These are phyloP conservation scores for Trametes punicea DNA, from an alignment of 768 basidiomycete genomes.

Conservation along the genomic window DNA sequence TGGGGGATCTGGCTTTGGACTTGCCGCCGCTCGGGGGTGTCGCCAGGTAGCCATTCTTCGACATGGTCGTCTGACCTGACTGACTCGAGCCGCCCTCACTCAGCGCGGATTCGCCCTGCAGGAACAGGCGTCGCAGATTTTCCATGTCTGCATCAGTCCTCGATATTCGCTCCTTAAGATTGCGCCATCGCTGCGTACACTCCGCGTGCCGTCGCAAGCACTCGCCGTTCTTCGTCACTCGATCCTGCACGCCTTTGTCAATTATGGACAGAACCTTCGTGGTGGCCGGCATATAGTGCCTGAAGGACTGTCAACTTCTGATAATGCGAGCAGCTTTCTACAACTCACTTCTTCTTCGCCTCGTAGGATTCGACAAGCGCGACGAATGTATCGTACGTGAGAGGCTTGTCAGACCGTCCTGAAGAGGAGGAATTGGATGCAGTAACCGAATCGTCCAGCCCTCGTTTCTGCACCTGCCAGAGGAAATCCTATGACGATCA, in stretches of 20 bases:
- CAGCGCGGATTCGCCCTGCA: conserved; percentile 40
- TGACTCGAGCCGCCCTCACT: conserved; percentile 72
- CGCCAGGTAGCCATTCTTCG: conserved; percentile 57
- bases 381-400: conserved; percentile 62
- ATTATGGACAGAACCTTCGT: conserved; percentile 91
- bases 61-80: conserved; percentile 47
- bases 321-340: not conserved
- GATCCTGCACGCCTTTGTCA: conserved; percentile 89
- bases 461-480: conserved; percentile 68
- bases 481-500: conserved; percentile 60
- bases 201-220: conserved; percentile 87
- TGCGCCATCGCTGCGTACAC: conserved; percentile 82
- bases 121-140: conserved; percentile 55
- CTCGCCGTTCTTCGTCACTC: conserved; percentile 96
- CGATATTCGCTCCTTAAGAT: conserved; percentile 72
- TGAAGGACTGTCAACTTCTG: conserved; percentile 30
- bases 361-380: conserved; percentile 72
- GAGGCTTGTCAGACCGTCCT: conserved; percentile 47
- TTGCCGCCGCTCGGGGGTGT: conserved; percentile 56
- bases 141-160: conserved; percentile 85
- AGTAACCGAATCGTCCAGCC: conserved; percentile 43
- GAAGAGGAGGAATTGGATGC: conserved; percentile 43
- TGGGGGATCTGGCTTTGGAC: conserved; percentile 35
- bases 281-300: conserved; percentile 93
- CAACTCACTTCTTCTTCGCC: conserved; percentile 79